A percentile compares a stretch with the other conserved stretches of the same genome.
These are phyloP conservation scores for Hordeum pubiflorum DNA, from an alignment of 202 grass and related monocot genomes.

Conservation along the genomic window DNA sequence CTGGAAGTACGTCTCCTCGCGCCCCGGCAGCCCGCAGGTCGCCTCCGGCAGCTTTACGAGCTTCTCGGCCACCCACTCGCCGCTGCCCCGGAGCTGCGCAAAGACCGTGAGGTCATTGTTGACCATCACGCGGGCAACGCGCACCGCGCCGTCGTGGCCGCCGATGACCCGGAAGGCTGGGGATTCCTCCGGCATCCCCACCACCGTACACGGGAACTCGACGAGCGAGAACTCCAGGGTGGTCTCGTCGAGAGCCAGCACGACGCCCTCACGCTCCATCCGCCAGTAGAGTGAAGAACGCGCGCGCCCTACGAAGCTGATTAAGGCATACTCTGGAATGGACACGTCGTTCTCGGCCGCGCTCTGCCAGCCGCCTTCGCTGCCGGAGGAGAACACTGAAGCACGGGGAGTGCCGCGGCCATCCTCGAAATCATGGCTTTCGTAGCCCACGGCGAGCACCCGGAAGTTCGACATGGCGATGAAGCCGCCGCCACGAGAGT, in stretches of 20 bases:
- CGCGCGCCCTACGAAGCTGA: background rate
- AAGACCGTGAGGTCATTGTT: background rate
- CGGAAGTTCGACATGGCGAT: background rate
- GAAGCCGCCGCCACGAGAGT: background rate
- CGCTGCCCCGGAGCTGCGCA: background rate
- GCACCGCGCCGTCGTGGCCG: background rate
- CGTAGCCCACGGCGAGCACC: background rate
- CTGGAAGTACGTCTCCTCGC: background rate
- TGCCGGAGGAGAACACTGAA: constrained; percentile 9
- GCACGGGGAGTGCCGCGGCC: background rate
- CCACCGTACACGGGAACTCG: background rate
- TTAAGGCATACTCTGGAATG: background rate
- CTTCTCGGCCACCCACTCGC: constrained; percentile 17
- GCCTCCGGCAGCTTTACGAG: background rate
- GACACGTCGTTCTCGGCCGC: background rate
- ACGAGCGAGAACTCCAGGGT: constrained; percentile 5
- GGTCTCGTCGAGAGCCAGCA: constrained; percentile 8
- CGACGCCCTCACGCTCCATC: background rate
- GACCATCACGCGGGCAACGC: background rate
- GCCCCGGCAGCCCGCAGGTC: background rate
- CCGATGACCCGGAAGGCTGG: constrained; percentile 11
- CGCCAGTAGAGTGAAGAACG: constrained; percentile 1
- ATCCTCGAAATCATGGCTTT: background rate
- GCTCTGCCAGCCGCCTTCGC: background rate
- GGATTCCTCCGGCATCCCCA: background rate